These are phyloP conservation scores for Agrocybe praecox DNA, from an alignment of 768 basidiomycete genomes.

Conservation along the genomic window DNA sequence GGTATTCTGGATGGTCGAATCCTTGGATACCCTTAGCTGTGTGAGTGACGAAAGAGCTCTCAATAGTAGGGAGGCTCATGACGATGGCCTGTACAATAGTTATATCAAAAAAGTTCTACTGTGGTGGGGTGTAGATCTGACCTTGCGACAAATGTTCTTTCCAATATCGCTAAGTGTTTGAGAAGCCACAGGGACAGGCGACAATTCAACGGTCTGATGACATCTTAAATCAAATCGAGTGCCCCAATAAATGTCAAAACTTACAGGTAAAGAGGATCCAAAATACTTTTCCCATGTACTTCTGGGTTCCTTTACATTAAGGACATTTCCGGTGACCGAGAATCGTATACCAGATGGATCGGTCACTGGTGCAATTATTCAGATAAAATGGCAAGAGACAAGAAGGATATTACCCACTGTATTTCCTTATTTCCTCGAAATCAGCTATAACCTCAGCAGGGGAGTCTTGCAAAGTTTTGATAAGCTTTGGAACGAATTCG, in stretches of 20 bases:
- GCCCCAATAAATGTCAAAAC: constrained; percentile 13
- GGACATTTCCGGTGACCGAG: constrained; percentile 87
- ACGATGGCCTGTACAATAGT: constrained; percentile 63
- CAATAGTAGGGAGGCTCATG: constrained; percentile 90
- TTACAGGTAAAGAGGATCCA: constrained; percentile 55
- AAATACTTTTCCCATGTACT: constrained; percentile 79
- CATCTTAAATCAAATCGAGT: not conserved
- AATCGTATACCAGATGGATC: constrained; percentile 84
- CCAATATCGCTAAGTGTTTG: constrained; percentile 80
- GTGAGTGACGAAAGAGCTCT: constrained; percentile 86
- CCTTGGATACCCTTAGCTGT: constrained; percentile 79
- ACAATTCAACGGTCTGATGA: constrained; percentile 51
- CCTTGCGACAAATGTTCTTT: constrained; percentile 70
- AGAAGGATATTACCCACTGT: constrained; percentile 50
- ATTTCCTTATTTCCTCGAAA: constrained; percentile 72
- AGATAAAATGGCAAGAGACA: not conserved
- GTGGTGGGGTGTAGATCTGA: constrained; percentile 27
- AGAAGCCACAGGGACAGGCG: constrained; percentile 64
- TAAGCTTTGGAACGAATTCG: constrained; percentile 78
- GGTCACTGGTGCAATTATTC: constrained; percentile 59
- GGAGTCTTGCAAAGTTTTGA: constrained; percentile 67
- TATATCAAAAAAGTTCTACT: not conserved
- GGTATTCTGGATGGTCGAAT: constrained; percentile 80
- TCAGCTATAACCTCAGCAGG: constrained; percentile 74
- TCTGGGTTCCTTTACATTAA: constrained; percentile 69